phyloP scores from a whole-genome alignment of 345 rosid genomes.

The Pistacia atlantica region DNA sequence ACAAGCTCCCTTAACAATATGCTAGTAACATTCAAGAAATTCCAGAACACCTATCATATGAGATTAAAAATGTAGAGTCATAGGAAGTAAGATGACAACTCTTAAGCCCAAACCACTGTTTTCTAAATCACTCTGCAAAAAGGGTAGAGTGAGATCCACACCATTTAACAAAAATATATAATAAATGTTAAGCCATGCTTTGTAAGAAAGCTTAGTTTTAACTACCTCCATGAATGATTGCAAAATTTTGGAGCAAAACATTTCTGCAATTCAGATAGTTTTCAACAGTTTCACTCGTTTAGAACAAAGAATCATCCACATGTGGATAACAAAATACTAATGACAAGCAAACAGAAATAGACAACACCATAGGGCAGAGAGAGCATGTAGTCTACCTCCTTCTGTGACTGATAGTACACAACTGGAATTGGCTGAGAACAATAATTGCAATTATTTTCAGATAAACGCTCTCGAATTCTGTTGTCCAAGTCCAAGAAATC shows the following conservation, averaged over 20 bases:
- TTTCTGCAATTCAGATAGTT: background rate
- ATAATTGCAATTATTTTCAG: conserved; percentile 72
- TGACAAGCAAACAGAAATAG: background rate
- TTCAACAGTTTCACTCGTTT: background rate
- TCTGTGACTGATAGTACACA: conserved; percentile 80
- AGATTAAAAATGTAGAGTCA: background rate
- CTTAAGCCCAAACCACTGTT: background rate
- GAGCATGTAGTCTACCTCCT: conserved; percentile 60
- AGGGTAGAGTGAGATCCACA: background rate
- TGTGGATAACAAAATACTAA: background rate
- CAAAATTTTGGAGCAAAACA: background rate
- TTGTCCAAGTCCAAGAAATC: conserved; percentile 78
- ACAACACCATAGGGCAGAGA: conserved; percentile 13
- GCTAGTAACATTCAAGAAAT: no score
- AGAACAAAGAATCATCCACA: background rate
- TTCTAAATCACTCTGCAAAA: background rate
- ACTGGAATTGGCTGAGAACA: conserved; percentile 75
- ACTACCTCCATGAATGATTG: conserved; percentile 5
- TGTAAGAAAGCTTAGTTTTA: background rate
- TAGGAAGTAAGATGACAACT: background rate
- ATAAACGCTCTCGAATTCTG: conserved; percentile 82
- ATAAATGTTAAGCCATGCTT: background rate
- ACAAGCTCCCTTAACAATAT: no score
- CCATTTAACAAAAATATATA: background rate
- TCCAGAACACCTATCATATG: background rate